Evolutionary conservation across 2,329 filamentous ascomycete genomes (phyloP).

Genomic region (Aspergillus terreus): DNA sequence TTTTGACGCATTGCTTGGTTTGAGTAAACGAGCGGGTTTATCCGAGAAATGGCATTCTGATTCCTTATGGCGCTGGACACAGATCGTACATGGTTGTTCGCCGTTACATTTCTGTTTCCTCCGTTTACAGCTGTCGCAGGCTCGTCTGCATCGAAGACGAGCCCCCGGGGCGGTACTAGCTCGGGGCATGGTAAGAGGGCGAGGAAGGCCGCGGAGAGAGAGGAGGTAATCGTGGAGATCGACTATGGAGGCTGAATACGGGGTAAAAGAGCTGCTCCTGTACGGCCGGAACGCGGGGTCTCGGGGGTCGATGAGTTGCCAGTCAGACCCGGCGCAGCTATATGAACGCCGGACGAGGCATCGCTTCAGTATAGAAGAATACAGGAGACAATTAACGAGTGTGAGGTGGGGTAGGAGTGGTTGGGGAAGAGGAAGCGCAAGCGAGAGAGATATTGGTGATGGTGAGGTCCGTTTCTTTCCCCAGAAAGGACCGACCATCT

Average conservation of each 20-base stretch:
- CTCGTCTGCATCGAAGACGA: conserved; percentile 34
- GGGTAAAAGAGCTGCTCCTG: background rate
- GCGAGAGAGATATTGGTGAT: background rate
- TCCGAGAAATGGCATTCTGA: conserved; percentile 41
- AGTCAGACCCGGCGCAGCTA: background rate
- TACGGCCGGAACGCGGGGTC: background rate
- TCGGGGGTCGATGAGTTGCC: background rate
- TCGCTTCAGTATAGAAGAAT: background rate
- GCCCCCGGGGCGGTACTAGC: conserved; percentile 27
- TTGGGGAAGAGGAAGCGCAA: background rate
- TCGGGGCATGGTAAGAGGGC: conserved; percentile 23
- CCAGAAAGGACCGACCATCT: conserved; percentile 1
- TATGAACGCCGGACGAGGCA: background rate
- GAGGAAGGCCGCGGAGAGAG: background rate
- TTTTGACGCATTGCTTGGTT: conserved; percentile 21
- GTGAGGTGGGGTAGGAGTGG: background rate
- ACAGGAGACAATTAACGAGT: background rate
- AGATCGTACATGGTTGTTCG: conserved; percentile 50
- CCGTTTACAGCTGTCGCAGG: conserved; percentile 45
- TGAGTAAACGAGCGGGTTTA: conserved; percentile 32
- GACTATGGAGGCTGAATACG: background rate
- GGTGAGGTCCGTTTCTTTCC: background rate
- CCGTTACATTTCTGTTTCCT: conserved; percentile 53
- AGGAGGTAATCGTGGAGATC: background rate
- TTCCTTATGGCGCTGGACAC: conserved; percentile 40